A percentile compares a stretch with the other conserved stretches of the same genome.
These are phyloP conservation scores for Monilinia aucupariae DNA, from an alignment of 2,329 filamentous ascomycete genomes.

Conservation along the genomic window DNA sequence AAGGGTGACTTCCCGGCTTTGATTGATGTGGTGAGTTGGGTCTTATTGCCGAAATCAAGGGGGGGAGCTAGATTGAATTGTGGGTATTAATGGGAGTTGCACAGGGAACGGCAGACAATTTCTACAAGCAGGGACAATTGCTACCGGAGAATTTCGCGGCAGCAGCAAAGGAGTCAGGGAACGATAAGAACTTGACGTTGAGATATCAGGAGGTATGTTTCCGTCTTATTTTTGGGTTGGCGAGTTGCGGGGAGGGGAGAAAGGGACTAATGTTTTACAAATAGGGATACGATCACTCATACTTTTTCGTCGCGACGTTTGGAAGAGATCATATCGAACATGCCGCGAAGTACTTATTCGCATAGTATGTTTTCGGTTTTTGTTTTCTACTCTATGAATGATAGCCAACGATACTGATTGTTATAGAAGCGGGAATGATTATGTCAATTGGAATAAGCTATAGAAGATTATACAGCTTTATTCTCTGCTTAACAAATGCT, in stretches of 20 bases:
- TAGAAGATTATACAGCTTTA: background rate
- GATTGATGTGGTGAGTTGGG: conserved; percentile 71
- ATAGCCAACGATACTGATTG: conserved; percentile 3
- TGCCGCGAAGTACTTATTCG: conserved; percentile 19
- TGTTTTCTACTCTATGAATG: background rate
- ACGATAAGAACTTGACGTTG: conserved; percentile 64
- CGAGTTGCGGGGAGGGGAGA: background rate
- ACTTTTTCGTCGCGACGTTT: conserved; percentile 93
- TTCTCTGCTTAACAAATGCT: background rate
- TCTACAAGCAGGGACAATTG: conserved; percentile 90
- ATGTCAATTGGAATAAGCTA: conserved; percentile 9
- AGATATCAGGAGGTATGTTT: conserved; percentile 69
- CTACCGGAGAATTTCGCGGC: conserved; percentile 87
- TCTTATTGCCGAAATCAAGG: background rate
- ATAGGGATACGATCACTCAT: conserved; percentile 90
- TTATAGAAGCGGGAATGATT: conserved; percentile 9
- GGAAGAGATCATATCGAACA: conserved; percentile 44
- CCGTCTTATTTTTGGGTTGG: background rate
- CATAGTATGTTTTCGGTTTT: conserved; percentile 14
- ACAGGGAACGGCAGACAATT: conserved; percentile 87
- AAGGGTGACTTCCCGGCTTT: conserved; percentile 66
- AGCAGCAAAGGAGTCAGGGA: conserved; percentile 70
- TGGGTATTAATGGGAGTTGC: background rate
- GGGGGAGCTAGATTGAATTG: background rate
- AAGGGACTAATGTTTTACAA: conserved; percentile 18